A percentile compares a stretch with the other conserved stretches of the same genome.
phyloP scores from a whole-genome alignment of 345 rosid genomes.

The rapeseed (Brassica napus) region Da-Ae NC_063445.1:13446501-13447000 shows the following conservation, averaged over 20 bases:
- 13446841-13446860: background rate
- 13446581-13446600: conserved; percentile 36
- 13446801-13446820: background rate
- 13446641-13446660: conserved; percentile 32
- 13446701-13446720: conserved; percentile 7
- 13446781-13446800: background rate
- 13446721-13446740: conserved; percentile 15
- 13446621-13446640: conserved; percentile 31
- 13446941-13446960: background rate
- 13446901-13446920: background rate
- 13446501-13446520: background rate
- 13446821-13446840: background rate
- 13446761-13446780: background rate
- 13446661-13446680: background rate
- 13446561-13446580: background rate
- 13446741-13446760: background rate
- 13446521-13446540: background rate
- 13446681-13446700: conserved; percentile 19
- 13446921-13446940: background rate
- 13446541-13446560: background rate
- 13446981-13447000: background rate
- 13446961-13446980: no score
- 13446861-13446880: background rate
- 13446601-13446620: conserved; percentile 21
- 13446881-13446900: background rate